Evolutionary conservation across 2,329 filamentous ascomycete genomes (phyloP), one percentile per base, ranked within the genome.

Genomic region (Aspergillus calidoustus): DNA sequence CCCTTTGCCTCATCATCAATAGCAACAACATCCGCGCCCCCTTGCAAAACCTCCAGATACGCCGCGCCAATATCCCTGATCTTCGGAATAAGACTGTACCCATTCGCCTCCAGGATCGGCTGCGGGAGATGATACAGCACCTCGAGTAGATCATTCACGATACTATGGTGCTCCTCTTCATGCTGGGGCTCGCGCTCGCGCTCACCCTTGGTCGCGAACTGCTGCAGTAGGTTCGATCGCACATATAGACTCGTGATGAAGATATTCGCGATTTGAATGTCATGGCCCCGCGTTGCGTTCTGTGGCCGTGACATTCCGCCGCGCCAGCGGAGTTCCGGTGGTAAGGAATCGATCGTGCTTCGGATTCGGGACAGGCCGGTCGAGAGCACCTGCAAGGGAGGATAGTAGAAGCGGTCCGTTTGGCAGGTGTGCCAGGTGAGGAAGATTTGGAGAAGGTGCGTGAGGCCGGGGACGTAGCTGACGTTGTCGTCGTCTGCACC

Each of bases 71-170:
- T 54, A 28, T 54, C 34, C 4, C 51, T 43, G 28, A 54, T 44
- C 51, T 54, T 54, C 11, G 51, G 51, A 28, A 54, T 54, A 7
- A 44, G 19, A 22, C 51, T 54, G 11, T 54, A 54, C 17, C 51
- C 51, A 25, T 54, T 54, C 8, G 51, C 34, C 30, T 54, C 51
- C 2, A 43, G 51, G n/a, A 43, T 54, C 23, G 34, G 19, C 34
- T 41, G 51, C 5, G 34, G 51, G 5, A 54, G 51, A n/a, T 54
- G 51, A n/a, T 25, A 43, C 22, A 44, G 34, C n/a, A 54, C 34
- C n/a, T 54, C 51, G 4, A 54, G 51, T 9, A 54, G 23, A 41
- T 44, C 51, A n/a, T 31, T 43, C n/a, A 54, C 51, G 5, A 54
- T 54, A 15, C 51, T 28, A 34, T 22, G 19, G 15, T 54, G 51